Evolutionary conservation across 2,329 filamentous ascomycete species (phyloP).

Genomic region (Aspergillus ruber): DNA sequence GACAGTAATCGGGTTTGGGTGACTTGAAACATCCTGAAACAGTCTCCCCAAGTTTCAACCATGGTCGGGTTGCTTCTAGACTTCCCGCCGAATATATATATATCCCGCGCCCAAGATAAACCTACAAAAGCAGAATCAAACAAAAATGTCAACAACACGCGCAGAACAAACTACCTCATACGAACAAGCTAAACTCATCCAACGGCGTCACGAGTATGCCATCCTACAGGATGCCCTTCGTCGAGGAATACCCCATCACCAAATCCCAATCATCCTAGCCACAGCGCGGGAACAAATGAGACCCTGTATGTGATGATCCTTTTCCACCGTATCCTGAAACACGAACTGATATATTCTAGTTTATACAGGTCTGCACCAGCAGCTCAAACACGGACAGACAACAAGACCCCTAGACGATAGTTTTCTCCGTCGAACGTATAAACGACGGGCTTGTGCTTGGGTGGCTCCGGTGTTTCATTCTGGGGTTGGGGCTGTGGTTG

Average conservation of each 20-base stretch:
- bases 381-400: not conserved
- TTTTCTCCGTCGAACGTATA: not conserved
- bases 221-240: conserved; percentile 4
- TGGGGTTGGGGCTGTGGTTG: too few species aligned
- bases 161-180: conserved; percentile 4
- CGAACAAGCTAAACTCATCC: conserved; percentile 5
- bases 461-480: not conserved
- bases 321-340: not conserved
- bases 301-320: not conserved
- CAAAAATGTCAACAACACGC: not conserved
- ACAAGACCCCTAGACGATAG: not conserved
- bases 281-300: not conserved
- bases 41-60: not conserved
- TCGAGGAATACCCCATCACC: not conserved
- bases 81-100: not conserved
- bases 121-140: too few species aligned
- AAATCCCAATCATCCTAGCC: not conserved
- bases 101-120: not conserved
- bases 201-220: conserved; percentile 6
- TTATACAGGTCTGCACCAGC: not conserved
- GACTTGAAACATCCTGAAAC: not conserved
- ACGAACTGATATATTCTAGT: not conserved
- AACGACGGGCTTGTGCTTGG: not conserved
- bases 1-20: not conserved
- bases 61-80: not conserved